Conservation (phyloP, 2,329 filamentous ascomycete species). For the Paramyrothecium roridum region DNA sequence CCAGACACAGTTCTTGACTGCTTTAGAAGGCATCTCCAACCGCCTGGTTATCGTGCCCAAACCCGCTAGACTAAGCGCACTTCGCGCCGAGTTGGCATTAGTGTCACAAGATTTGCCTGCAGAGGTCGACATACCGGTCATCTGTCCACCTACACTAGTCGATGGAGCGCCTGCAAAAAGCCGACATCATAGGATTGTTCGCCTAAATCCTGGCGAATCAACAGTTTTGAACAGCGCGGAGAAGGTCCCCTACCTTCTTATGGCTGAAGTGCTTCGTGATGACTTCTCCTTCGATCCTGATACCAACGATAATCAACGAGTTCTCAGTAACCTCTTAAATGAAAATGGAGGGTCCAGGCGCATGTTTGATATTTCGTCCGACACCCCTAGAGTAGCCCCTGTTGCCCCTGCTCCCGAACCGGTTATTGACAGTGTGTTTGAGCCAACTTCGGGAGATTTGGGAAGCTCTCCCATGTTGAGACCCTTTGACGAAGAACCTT, state of each 20-base stretch:
- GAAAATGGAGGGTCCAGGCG: slow-evolving; percentile 56
- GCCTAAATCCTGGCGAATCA: slow-evolving; percentile 78
- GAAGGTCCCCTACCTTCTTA: slow-evolving; percentile 79
- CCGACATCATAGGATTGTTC: slow-evolving; percentile 77
- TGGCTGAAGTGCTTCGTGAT: slow-evolving; percentile 78
- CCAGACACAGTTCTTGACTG: slow-evolving; percentile 76
- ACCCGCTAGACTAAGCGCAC: slow-evolving; percentile 73
- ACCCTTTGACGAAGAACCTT: slow-evolving; percentile 48
- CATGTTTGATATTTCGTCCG: slow-evolving; percentile 64
- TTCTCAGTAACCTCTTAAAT: slow-evolving; percentile 56
- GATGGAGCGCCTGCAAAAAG: slow-evolving; percentile 73
- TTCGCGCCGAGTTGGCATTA: slow-evolving; percentile 76
- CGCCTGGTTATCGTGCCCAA: slow-evolving; percentile 81
- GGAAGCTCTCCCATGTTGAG: slow-evolving; percentile 70
- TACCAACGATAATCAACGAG: slow-evolving; percentile 66
- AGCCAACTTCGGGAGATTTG: slow-evolving; percentile 76
- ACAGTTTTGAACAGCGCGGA: slow-evolving; percentile 85
- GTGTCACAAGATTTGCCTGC: slow-evolving; percentile 79
- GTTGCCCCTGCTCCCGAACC: slow-evolving; percentile 39
- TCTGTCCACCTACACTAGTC: slow-evolving; percentile 72
- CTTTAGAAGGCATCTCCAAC: slow-evolving; percentile 80
- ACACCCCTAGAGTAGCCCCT: slow-evolving; percentile 54
- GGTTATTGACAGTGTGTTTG: slow-evolving; percentile 71
- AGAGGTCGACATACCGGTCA: slow-evolving; percentile 79
- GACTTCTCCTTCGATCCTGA: slow-evolving; percentile 82